Base-by-base conservation (phyloP, 2,329 filamentous ascomycete species). In the Cercospora sesami region DNA sequence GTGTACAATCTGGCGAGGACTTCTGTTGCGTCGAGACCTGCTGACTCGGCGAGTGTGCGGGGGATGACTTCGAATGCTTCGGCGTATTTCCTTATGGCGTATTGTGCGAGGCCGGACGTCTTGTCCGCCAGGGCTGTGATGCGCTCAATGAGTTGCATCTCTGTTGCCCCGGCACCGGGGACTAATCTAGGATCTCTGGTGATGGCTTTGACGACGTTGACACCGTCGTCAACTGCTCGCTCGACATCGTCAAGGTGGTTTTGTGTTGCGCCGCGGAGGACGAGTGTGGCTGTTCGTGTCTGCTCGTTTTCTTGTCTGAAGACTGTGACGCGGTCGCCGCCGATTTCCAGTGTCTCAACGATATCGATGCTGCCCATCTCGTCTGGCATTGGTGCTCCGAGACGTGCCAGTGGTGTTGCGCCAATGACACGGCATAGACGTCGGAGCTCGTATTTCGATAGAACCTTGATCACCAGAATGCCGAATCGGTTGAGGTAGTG, bases 311-410 rank as follows among this genome's bases (percentile, higher is more conserved):
- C 95, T 85, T 99, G 95, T 76, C 96, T 87, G 88, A 99, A 99
- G 68, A 99, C 94, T 51, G 95, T 99, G 68, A 99, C 96, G 70
- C 95, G 91, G 84, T 99, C 95, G 75, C 95, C 95, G 72, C 95
- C 95, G 79, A 99, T 98, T 82, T 99, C 95, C 55, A 96, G 86
- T 1, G 96, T 98, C 86, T 99, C 95, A 33, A 99, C 95, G 66
- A 99, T 81, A 79, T 99, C 95, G 71, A 99, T 89, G 75, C 83
- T 91, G 72, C 95, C 95, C 94, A 97, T 98, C 86, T 99, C 95
- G 75, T 99, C 95, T n/a, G 96, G 95, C 95, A 99, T 99, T 55
- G 95, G 95, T 16, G 96, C 95, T 72, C 95, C 95, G 59, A 99
- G 86, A 75, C 95, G 91, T 63, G 96, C 96, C 70, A 99, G 87